Evolutionary conservation across 176 grass and related monocot species (phyloP), one percentile per base, ranked within the genome.

Genomic region (Bothriochloa decipiens): DNA sequence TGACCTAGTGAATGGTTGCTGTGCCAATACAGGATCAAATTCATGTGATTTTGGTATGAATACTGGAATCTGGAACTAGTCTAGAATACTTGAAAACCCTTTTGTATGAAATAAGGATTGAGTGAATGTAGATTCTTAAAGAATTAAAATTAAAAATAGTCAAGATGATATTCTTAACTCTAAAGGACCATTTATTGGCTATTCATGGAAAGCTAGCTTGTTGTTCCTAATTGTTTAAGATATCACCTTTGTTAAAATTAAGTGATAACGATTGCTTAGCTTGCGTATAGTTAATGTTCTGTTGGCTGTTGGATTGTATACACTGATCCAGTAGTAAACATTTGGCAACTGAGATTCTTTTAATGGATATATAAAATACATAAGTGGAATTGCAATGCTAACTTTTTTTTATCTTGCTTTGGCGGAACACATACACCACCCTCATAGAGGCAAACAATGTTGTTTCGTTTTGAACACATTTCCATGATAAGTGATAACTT

Each of bases 321-420:
- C 18, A 20, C 18, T 58, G 52, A 53, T 20, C 17, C 16, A 53
- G 50, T 53, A 7, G 52, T 53, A 57, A 22, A 22, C 52, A 57
- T 76, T 76, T 70, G 8, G 69, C 41, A 64, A 22, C 42, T 77
- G 69, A 75, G 39, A 42, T 18, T 75, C 20, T 29, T 70, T 79
- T 3, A 70, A 86, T 81, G 40, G 69, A 70, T 85, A 32, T 25
- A 11, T 40, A 20, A 65, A 37, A 28, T 43, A 40, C 74, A 55
- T 61, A 52, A 65, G 74, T 83, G 67, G 49, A 73, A 26, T 45
- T 73, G 43, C 72, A 52, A 17, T 79, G 67, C 47, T 20, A 62
- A n/a, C 35, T 71, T 47, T 52, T 52, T 53, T 85, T 72, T 36
- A 33, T 66, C 23, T 25, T 46, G 33, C 17, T 73, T 36, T 45